These are phyloP conservation scores for Sechiopsis laciniata DNA, from an alignment of 306 rosid species.

Conservation along the genomic window DNA sequence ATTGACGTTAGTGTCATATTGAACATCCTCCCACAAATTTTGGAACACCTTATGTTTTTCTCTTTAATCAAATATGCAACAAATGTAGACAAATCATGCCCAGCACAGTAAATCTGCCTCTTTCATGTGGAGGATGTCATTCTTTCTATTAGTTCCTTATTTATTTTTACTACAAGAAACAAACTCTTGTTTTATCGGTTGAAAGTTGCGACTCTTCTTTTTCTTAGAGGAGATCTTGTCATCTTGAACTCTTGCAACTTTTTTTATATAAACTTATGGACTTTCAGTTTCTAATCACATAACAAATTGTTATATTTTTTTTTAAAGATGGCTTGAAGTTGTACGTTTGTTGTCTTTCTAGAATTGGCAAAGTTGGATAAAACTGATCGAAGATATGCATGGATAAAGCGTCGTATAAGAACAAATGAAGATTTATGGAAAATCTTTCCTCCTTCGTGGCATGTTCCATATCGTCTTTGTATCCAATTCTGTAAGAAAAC, in stretches of 20 bases:
- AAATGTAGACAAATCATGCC: neutral
- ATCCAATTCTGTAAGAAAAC: slow-evolving; percentile 93
- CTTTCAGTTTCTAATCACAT: neutral
- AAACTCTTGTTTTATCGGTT: neutral
- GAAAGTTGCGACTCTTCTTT: neutral
- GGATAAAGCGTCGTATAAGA: slow-evolving; percentile 97
- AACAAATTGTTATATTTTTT: neutral
- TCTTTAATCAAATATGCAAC: neutral
- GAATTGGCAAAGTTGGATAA: slow-evolving; percentile 96
- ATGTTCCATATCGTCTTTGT: slow-evolving; percentile 91
- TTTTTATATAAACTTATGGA: neutral
- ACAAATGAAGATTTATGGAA: slow-evolving; percentile 98
- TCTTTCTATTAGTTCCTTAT: neutral
- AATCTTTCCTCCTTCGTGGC: slow-evolving; percentile 90
- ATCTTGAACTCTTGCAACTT: neutral
- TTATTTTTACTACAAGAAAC: neutral
- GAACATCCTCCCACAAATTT: neutral
- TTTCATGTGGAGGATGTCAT: neutral
- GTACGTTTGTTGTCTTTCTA: slow-evolving; percentile 27
- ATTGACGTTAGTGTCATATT: neutral
- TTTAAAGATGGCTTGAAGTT: neutral
- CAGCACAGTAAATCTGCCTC: neutral
- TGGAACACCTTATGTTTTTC: neutral
- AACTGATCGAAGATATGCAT: slow-evolving; percentile 96
- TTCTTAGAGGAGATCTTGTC: neutral